These are phyloP conservation scores for Lactarius hengduanensis DNA, from an alignment of 768 basidiomycete genomes.

Conservation along the genomic window DNA sequence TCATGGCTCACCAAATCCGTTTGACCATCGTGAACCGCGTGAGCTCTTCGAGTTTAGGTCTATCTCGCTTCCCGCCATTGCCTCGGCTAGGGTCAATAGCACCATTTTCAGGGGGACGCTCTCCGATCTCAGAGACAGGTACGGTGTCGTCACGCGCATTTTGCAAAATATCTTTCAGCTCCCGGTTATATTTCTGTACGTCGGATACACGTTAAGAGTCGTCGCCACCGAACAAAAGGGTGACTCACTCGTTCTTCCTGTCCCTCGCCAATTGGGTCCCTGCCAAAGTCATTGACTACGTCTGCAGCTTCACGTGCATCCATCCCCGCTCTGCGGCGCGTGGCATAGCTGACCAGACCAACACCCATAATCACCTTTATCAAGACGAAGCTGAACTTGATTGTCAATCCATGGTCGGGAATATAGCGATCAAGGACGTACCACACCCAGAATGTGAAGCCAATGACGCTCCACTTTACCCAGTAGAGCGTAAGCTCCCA, in stretches of 20 bases:
- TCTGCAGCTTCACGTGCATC: constrained; percentile 74
- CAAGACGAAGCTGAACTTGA: constrained; percentile 61
- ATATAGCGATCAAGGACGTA: constrained; percentile 37
- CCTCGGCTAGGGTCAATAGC: constrained; percentile 16
- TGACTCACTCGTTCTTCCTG: constrained; percentile 72
- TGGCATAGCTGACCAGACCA: constrained; percentile 81
- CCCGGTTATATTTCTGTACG: constrained; percentile 75
- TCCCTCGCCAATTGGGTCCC: constrained; percentile 90
- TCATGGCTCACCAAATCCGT: constrained; percentile 61
- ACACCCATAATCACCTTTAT: constrained; percentile 93
- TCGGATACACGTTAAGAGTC: not conserved
- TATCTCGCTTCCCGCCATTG: constrained; percentile 42
- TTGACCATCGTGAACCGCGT: constrained; percentile 97
- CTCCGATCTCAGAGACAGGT: constrained; percentile 70
- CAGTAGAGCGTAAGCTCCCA: constrained; percentile 50
- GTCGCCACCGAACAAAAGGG: not conserved
- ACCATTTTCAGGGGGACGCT: constrained; percentile 36
- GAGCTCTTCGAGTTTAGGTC: constrained; percentile 80
- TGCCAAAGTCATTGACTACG: constrained; percentile 79
- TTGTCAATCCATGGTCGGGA: not conserved
- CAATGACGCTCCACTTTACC: constrained; percentile 64
- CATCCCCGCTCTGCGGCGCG: constrained; percentile 70
- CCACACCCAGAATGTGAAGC: constrained; percentile 82
- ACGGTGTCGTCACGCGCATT: constrained; percentile 67
- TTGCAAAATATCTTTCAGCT: constrained; percentile 71